These are phyloP conservation scores for Neurospora sp. DNA, from an alignment of 2,329 filamentous ascomycete genomes.

Conservation along the genomic window DNA sequence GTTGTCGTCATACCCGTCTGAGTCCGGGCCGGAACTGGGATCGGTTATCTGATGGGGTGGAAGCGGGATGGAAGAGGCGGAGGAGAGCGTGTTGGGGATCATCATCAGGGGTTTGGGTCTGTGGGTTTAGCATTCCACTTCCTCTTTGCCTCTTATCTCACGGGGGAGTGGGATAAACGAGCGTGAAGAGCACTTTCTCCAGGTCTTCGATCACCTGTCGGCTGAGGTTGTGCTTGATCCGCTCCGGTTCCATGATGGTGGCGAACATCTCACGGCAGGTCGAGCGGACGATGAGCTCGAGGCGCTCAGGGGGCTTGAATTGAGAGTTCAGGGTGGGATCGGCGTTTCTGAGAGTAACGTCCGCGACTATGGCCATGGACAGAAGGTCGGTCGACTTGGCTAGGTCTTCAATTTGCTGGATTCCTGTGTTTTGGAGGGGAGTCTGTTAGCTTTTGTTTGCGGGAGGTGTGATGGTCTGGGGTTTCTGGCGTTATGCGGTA, in stretches of 20 bases:
- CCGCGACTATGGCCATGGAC: background rate
- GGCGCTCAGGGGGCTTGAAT: background rate
- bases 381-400: background rate
- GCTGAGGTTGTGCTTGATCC: background rate
- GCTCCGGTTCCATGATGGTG: background rate
- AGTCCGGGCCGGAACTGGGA: background rate
- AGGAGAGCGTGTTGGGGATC: background rate
- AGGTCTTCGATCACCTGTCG: background rate
- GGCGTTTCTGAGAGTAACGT: background rate
- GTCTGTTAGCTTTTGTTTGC: background rate
- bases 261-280: background rate
- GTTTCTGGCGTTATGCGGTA: background rate
- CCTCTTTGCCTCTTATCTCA: background rate
- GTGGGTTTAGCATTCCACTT: background rate
- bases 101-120: background rate
- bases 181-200: slow-evolving; percentile 7
- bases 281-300: background rate
- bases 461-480: background rate
- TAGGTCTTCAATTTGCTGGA: background rate
- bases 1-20: background rate
- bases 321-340: background rate
- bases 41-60: background rate
- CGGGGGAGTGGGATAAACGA: slow-evolving; percentile 9
- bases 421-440: background rate
- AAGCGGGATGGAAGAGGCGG: background rate